phyloP scores from a whole-genome alignment of 176 grass and related monocot genomes.

The Musa troglodytarum region DNA sequence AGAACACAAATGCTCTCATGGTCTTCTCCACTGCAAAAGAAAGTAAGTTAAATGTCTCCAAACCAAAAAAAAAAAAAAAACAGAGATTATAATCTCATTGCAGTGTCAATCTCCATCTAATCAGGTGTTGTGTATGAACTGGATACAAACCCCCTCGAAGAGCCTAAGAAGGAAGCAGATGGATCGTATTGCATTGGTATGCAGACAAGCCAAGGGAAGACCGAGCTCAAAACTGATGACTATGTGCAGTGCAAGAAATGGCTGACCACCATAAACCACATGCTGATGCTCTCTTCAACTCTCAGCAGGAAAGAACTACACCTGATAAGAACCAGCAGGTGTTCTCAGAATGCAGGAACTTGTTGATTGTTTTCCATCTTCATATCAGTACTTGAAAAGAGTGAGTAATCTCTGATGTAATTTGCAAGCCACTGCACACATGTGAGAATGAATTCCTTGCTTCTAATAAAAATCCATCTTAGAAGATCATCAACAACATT shows the following conservation, averaged over 20 bases:
- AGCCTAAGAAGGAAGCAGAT: slow-evolving; percentile 36
- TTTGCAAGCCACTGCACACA: no score
- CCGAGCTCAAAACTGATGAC: slow-evolving; percentile 72
- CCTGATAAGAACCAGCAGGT: slow-evolving; percentile 14
- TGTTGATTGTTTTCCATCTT: neutral
- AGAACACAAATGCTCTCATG: slow-evolving; percentile 76
- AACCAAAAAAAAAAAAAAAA: neutral
- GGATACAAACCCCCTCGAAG: slow-evolving; percentile 42
- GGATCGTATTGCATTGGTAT: slow-evolving; percentile 59
- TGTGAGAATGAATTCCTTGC: no score
- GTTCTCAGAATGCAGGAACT: neutral
- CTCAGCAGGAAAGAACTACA: slow-evolving; percentile 25
- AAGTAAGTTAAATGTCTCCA: slow-evolving; percentile 33
- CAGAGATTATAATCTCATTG: neutral
- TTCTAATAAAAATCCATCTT: no score
- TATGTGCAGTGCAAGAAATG: slow-evolving; percentile 80
- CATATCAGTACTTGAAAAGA: no score
- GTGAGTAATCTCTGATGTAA: no score
- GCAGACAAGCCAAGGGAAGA: slow-evolving; percentile 70
- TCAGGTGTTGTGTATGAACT: slow-evolving; percentile 65
- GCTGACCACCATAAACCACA: slow-evolving; percentile 72
- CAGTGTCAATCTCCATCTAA: neutral
- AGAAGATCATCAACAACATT: no score
- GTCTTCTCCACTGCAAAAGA: slow-evolving; percentile 78
- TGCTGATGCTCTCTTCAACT: slow-evolving; percentile 68